A percentile compares a stretch with the other conserved stretches of the same genome.
These are phyloP conservation scores for Lentinula edodes DNA, from an alignment of 768 basidiomycete genomes.

Conservation along the genomic window DNA sequence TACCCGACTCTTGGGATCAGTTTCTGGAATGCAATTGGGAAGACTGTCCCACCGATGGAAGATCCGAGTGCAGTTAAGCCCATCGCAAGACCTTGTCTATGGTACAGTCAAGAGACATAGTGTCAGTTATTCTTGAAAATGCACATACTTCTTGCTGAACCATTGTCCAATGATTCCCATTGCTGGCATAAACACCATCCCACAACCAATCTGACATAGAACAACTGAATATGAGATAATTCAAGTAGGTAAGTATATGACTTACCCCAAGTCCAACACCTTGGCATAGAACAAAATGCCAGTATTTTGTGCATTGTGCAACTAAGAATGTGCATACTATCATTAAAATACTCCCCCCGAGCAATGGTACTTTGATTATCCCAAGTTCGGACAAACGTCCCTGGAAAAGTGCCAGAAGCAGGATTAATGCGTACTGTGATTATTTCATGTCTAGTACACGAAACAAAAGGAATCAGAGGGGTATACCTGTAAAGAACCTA, in stretches of 20 bases:
- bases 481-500: conserved; percentile 47
- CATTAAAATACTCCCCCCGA: conserved; percentile 45
- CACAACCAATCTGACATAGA: conserved; percentile 34
- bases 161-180: conserved; percentile 63
- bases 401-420: conserved; percentile 36
- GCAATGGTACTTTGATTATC: conserved; percentile 36
- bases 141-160: conserved; percentile 53
- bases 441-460: background rate
- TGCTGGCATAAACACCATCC: conserved; percentile 58
- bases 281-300: conserved; percentile 76
- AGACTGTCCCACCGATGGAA: conserved; percentile 61
- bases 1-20: conserved; percentile 47
- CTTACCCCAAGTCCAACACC: conserved; percentile 62
- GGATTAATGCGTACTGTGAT: conserved; percentile 35
- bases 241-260: background rate
- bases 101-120: conserved; percentile 57
- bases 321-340: conserved; percentile 45
- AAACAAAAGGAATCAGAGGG: too few species aligned
- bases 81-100: conserved; percentile 47
- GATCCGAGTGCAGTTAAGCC: conserved; percentile 62
- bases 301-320: conserved; percentile 67
- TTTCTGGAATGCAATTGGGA: conserved; percentile 57
- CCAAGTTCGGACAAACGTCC: conserved; percentile 53
- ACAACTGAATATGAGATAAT: too few species aligned
- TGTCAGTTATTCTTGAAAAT: conserved; percentile 44